Evolutionary conservation across 192 early-diverging fungal species (phyloP), one percentile per base, ranked within the genome.

Genomic region (Rhizoclosmatium globosum): DNA sequence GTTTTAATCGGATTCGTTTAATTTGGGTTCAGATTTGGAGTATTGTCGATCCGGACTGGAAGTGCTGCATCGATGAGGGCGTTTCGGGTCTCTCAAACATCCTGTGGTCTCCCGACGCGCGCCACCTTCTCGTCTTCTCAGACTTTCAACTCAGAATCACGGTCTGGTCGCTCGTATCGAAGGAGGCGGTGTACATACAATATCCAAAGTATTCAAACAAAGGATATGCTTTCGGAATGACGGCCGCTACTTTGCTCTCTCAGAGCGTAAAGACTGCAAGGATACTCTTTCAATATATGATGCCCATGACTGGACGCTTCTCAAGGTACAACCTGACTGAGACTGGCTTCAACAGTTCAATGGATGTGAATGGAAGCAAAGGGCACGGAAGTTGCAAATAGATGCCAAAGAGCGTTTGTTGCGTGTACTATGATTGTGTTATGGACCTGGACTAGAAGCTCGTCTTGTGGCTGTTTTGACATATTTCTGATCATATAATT

Each of bases 231-330:
- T 92, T 68, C 87, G 93, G 43, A 75, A 72, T 1, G 93, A 94
- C 81, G 84, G 86, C 2, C 81, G 83, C 11, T 94, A 93, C 71
- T 84, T 91, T 79, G 87, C 89, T 3, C 67, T 94, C 13, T 73
- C 87, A 0, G 90, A 92, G 78, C 75, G 86, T 3, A 83, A 81
- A 4, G 90, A 94, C 47, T 80, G 86, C 46, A 93, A 92, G 64
- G 93, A 94, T 76, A 88, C 79, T 69, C 53, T 94, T 11, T 80
- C 81, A 42, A 83, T 94, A 17, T 92, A 90, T 68, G 87, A 92
- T 82, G 89, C 87, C 67, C 84, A 88, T n/a, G 89, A 87, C 42
- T 95, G 89, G 89, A 81, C 64, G 1, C 74, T 92, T 21, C 45
- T 92, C 45, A 91, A 91, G 84, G 93, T 94, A 31, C 31, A 31